Percentiles rank a stretch among this genome's conserved stretches.
Evolutionary conservation across 2,329 filamentous ascomycete genomes (phyloP).

Genomic region (Colletotrichum sp.): DNA sequence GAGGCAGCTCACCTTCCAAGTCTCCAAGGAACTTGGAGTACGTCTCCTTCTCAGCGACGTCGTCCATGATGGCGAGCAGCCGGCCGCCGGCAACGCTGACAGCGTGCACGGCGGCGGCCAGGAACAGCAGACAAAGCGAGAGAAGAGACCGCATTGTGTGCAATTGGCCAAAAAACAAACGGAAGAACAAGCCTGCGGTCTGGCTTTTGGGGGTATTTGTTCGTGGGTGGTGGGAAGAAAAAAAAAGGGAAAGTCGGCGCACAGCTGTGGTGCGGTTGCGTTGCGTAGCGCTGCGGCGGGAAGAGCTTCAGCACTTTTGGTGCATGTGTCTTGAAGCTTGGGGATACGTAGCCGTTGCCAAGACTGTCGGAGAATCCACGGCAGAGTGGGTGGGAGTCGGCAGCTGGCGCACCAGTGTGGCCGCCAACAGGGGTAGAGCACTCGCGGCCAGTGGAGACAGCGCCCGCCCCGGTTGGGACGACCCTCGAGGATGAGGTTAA

Average conservation of each 20-base stretch:
- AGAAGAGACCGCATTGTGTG: constrained; percentile 78
- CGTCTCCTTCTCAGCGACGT: constrained; percentile 77
- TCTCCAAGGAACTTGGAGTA: constrained; percentile 85
- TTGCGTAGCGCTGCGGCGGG: constrained; percentile 18
- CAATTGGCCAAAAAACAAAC: constrained; percentile 20
- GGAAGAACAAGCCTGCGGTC: neutral
- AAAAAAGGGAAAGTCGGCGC: constrained; percentile 23
- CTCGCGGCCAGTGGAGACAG: neutral
- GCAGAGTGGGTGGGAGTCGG: neutral
- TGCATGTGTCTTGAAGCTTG: constrained; percentile 27
- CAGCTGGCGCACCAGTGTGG: neutral
- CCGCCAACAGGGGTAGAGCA: neutral
- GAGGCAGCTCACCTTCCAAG: constrained; percentile 62
- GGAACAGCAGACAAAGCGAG: constrained; percentile 71
- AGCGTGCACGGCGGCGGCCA: constrained; percentile 73
- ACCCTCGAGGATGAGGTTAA: neutral
- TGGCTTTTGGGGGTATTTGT: constrained; percentile 9
- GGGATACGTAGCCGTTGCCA: constrained; percentile 28
- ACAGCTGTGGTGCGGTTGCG: constrained; percentile 23
- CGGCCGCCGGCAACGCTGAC: constrained; percentile 83
- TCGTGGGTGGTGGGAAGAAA: neutral
- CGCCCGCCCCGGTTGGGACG: neutral
- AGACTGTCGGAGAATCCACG: constrained; percentile 16
- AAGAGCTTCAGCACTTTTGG: constrained; percentile 20
- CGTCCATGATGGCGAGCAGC: constrained; percentile 86